Conservation (phyloP, 2,329 filamentous ascomycete genomes). For the Annulohypoxylon truncatum region DNA sequence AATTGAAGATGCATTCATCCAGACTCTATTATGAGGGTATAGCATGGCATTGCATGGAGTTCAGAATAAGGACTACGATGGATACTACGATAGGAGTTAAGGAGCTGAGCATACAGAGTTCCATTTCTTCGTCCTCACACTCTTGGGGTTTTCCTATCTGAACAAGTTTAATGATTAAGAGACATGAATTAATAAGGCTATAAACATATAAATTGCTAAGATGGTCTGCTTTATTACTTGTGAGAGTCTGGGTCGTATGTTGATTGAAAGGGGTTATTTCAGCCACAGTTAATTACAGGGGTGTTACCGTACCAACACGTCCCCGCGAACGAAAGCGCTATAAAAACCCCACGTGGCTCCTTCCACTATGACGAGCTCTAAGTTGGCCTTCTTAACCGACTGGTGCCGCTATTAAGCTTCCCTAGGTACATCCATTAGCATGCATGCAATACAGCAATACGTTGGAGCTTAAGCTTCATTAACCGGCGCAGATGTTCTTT, state of each 20-base stretch:
- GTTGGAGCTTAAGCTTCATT: slow-evolving; percentile 2
- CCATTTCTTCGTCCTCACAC: no score
- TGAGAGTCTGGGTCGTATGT: background rate
- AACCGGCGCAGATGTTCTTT: background rate
- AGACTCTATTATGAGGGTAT: background rate
- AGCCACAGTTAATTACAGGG: slow-evolving; percentile 17
- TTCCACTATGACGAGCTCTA: slow-evolving; percentile 33
- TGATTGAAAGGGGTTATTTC: background rate
- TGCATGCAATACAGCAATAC: slow-evolving; percentile 2
- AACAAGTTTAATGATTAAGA: background rate
- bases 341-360: slow-evolving; percentile 39
- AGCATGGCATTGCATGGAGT: slow-evolving; percentile 16
- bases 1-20: background rate
- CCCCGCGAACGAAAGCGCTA: slow-evolving; percentile 22
- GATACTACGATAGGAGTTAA: background rate
- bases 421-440: background rate
- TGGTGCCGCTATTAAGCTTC: slow-evolving; percentile 22
- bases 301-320: background rate
- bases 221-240: background rate
- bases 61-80: background rate
- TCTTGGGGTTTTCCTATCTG: no score
- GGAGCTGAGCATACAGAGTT: background rate
- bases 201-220: background rate
- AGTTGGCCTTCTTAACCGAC: slow-evolving; percentile 8
- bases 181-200: background rate